Base-by-base conservation (phyloP, 2,329 filamentous ascomycete genomes). In the Colletotrichum sp. region DNA sequence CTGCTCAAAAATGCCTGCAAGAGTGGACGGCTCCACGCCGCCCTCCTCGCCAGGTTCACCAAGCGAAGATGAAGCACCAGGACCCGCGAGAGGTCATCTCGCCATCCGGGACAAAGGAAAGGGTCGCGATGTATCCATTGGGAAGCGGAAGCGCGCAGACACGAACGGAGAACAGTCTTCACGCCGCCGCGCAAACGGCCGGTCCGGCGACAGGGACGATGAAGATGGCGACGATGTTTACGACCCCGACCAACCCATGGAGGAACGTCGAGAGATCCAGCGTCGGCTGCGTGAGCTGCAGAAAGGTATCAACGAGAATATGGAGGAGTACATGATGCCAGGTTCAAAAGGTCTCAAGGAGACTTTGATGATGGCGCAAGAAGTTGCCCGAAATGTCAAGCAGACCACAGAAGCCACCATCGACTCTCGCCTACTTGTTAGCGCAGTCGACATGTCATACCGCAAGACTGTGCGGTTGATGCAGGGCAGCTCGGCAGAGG, bases 351-450 rank as follows among this genome's bases (percentile, higher is more conserved):
- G 92, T 3, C 87, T 98, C 18, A 87, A 90, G 74, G 88, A 93
- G 12, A 92, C 92, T 2, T 87, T 99, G 28, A 84, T 90, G 28
- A 89, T 90, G 78, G 93, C 94, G 18, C 93, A 97, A 79, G 84
- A 88, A 44, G 85, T 93, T 16, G 93, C 93, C 77, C 88, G 89
- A 72, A 89, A 92, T 79, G 93, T 98, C 76, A 95, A 94, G 80
- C 96, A 98, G 86, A 98, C 97, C 1, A 92, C 93, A 3, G 97
- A 99, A 83, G 97, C 97, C 1, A 95, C 94, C 1, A 93, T 98
- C 76, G 97, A 99, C 83, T 96, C 96, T 0, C 92, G 95, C n/a
- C 89, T 98, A 30, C 89, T 99, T 5, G 94, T 98, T 65, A 93
- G 91, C 78, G 93, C 95, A 1, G 95, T 95, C 7, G 96, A 98